These are phyloP conservation scores for Adansonia grandidieri DNA, from an alignment of 441 rosid species.

Conservation along the genomic window DNA sequence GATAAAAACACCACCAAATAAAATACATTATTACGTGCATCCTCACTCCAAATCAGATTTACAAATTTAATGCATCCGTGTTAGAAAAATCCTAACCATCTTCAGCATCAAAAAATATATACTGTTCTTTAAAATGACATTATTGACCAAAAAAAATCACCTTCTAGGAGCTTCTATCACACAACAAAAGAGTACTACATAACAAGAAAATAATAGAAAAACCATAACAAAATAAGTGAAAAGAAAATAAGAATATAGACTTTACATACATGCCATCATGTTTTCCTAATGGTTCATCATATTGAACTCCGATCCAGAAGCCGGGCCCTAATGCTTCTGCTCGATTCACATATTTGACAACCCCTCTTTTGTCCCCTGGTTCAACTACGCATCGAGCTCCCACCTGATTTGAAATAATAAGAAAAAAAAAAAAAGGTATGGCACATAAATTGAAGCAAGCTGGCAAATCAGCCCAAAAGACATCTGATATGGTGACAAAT, in stretches of 20 bases:
- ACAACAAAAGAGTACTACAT: background rate
- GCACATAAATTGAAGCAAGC: background rate
- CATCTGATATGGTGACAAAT: background rate
- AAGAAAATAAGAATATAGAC: conserved; percentile 18
- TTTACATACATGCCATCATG: conserved; percentile 88
- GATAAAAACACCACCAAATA: background rate
- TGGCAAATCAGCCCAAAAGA: background rate
- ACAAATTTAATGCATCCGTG: background rate
- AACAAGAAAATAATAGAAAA: background rate
- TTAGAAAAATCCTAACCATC: background rate
- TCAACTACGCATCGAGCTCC: conserved; percentile 96
- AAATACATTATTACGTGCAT: conserved; percentile 1
- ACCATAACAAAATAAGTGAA: background rate
- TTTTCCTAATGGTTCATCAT: conserved; percentile 42
- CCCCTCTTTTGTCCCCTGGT: conserved; percentile 93
- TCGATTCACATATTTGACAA: conserved; percentile 78
- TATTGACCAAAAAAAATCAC: background rate
- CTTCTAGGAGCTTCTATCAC: background rate
- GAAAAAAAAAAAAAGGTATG: background rate
- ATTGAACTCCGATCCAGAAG: conserved; percentile 94
- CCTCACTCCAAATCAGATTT: background rate
- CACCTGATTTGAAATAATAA: conserved; percentile 48
- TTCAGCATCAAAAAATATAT: conserved; percentile 10
- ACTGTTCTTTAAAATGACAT: background rate
- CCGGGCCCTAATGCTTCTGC: conserved; percentile 86